These are phyloP conservation scores for Candida ascalaphidarum DNA, from an alignment of 805 yeast genomes.

Conservation along the genomic window DNA sequence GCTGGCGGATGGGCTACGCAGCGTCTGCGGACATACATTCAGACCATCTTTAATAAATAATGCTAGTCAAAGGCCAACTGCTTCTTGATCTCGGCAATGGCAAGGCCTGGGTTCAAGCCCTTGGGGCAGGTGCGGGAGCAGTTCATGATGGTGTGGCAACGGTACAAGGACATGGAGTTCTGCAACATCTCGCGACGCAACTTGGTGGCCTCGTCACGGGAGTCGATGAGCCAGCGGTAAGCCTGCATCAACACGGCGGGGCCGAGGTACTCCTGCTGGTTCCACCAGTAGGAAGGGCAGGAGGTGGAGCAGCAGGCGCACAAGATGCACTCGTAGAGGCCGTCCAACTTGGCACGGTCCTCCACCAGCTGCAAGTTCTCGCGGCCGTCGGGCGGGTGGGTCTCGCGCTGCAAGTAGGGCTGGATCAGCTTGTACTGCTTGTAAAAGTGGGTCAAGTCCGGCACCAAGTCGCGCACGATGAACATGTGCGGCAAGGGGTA, in stretches of 20 bases:
- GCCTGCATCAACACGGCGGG: conserved; percentile 99
- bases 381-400: conserved; percentile 79
- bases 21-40: too few species aligned
- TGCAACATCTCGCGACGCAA: conserved; percentile 83
- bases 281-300: conserved; percentile 99
- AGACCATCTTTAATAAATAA: too few species aligned
- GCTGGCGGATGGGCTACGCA: too few species aligned
- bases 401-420: conserved; percentile 85
- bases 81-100: conserved; percentile 96
- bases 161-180: conserved; percentile 94
- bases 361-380: conserved; percentile 86
- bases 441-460: conserved; percentile 95
- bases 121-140: conserved; percentile 97
- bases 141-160: conserved; percentile 99
- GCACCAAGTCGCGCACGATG: conserved; percentile 94
- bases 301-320: conserved; percentile 99
- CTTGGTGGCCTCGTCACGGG: conserved; percentile 85
- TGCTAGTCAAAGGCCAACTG: conserved; percentile 74
- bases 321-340: conserved; percentile 92
- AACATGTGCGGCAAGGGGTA: conserved; percentile 98
- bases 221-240: conserved; percentile 96
- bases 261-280: conserved; percentile 95
- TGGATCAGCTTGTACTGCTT: conserved; percentile 97
- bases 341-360: conserved; percentile 95
- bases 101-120: conserved; percentile 96